Conservation (phyloP, 306 rosid genomes). For the Sindora glabra region DNA sequence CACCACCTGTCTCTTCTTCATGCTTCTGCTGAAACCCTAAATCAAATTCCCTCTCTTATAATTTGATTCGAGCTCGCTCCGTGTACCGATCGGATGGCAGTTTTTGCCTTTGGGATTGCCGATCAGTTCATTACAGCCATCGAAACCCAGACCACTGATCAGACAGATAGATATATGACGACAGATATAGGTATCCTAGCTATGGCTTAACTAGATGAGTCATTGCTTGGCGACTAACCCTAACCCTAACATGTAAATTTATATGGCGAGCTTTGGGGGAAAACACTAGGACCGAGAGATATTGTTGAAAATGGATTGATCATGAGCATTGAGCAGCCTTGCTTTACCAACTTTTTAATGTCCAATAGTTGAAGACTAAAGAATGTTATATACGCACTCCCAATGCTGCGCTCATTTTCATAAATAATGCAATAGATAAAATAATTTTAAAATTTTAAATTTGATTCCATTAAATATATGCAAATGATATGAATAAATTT, state of each 20-base stretch:
- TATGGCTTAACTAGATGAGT: not conserved
- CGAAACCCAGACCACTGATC: no score
- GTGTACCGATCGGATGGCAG: not conserved
- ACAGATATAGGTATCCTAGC: no score
- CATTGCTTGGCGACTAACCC: conserved; percentile 39
- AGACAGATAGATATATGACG: not conserved
- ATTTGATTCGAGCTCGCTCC: not conserved
- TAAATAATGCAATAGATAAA: no score
- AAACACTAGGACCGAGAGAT: conserved; percentile 6
- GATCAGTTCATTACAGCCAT: not conserved
- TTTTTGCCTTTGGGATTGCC: not conserved
- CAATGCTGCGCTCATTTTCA: no score
- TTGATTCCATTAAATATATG: no score
- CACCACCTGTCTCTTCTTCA: conserved; percentile 83
- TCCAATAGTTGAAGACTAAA: no score
- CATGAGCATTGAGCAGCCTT: conserved; percentile 28
- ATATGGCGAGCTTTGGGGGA: conserved; percentile 14
- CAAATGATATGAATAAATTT: no score
- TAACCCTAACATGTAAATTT: conserved; percentile 50
- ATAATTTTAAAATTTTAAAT: no score
- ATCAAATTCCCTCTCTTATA: no score
- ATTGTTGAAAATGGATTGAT: conserved; percentile 1
- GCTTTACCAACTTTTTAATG: conserved; percentile 31
- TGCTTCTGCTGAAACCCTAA: conserved; percentile 21
- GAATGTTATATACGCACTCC: no score